phyloP scores from a whole-genome alignment of 768 basidiomycete genomes.

The Suillus luteus region DNA sequence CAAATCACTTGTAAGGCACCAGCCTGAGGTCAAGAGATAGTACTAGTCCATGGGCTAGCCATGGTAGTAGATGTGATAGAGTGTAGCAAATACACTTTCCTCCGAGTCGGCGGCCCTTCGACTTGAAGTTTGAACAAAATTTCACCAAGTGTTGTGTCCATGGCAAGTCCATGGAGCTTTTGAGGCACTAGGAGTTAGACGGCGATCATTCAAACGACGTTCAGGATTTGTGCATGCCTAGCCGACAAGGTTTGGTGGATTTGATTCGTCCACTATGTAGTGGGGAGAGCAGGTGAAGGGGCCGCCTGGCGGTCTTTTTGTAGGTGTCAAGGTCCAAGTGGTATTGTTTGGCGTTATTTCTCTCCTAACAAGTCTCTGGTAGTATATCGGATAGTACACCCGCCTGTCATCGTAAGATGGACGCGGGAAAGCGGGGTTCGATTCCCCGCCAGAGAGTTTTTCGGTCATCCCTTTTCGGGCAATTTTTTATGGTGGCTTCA shows the following conservation, averaged over 20 bases:
- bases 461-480: background rate
- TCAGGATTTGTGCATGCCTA: background rate
- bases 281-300: background rate
- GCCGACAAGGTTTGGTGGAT: background rate
- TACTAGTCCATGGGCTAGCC: background rate
- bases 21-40: background rate
- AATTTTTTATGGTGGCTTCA: background rate
- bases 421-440: slow-evolving; percentile 35
- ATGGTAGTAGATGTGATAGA: background rate
- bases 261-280: background rate
- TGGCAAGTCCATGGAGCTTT: too few relatives aligned
- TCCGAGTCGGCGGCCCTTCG: background rate
- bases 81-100: background rate
- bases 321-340: too few relatives aligned
- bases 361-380: slow-evolving; percentile 17
- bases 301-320: too few relatives aligned
- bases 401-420: slow-evolving; percentile 33
- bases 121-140: background rate
- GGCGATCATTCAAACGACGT: background rate
- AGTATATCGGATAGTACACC: slow-evolving; percentile 44
- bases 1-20: background rate
- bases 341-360: background rate
- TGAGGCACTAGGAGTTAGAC: background rate
- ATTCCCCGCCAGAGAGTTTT: slow-evolving; percentile 35
- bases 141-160: background rate